These are phyloP conservation scores for Lepiota brunneoincarnata DNA, from an alignment of 768 basidiomycete species.

Conservation along the genomic window DNA sequence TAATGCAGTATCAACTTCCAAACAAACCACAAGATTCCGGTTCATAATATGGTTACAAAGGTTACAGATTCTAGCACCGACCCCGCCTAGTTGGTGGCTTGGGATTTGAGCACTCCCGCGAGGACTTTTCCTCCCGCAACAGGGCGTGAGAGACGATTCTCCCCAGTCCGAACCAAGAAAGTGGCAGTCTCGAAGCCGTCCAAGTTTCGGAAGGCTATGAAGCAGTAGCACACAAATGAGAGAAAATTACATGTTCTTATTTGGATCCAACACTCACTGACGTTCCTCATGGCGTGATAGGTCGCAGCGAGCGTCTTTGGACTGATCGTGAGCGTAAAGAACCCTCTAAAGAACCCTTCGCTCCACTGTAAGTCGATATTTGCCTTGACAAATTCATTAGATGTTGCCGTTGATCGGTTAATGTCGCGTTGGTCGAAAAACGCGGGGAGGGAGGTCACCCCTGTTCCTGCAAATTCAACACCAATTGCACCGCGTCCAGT, in stretches of 20 bases:
- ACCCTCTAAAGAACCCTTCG: conserved; percentile 57
- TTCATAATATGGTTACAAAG: too few species aligned
- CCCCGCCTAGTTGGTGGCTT: not conserved
- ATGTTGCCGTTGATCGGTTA: conserved; percentile 34
- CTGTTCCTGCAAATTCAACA: conserved; percentile 63
- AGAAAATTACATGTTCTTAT: too few species aligned
- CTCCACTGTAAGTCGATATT: conserved; percentile 59
- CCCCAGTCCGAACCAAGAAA: conserved; percentile 39
- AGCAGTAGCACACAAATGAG: not conserved
- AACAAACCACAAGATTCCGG: too few species aligned
- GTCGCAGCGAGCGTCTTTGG: conserved; percentile 44
- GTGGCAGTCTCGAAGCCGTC: conserved; percentile 42
- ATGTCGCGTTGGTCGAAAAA: conserved; percentile 40
- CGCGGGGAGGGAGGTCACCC: conserved; percentile 46
- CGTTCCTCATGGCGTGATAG: conserved; percentile 52
- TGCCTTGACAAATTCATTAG: conserved; percentile 32
- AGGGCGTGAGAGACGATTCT: conserved; percentile 45
- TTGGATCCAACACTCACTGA: conserved; percentile 29
- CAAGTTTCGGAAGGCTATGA: conserved; percentile 36
- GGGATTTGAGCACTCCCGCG: conserved; percentile 42
- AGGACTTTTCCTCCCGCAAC: conserved; percentile 43
- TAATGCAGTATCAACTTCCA: too few species aligned
- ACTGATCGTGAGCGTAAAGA: conserved; percentile 52
- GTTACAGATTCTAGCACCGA: too few species aligned
- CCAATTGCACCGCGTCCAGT: conserved; percentile 50